Evolutionary conservation across 768 basidiomycete genomes (phyloP).

Genomic region (Panellus pusillus): DNA sequence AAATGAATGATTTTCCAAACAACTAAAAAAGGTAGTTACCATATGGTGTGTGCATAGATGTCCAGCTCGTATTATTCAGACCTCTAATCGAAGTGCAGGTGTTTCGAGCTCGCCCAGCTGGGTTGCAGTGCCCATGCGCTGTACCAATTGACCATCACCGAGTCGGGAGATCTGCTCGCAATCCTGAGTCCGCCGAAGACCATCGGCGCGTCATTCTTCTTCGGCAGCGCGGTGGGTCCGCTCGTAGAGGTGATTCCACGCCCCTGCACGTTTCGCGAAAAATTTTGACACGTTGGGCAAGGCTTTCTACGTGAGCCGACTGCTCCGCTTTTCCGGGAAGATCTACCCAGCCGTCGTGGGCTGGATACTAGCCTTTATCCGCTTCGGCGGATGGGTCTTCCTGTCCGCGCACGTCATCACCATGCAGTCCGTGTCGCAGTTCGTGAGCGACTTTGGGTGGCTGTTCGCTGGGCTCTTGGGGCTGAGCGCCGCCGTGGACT

Average conservation of each 20-base stretch:
- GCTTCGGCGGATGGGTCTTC: constrained; percentile 21
- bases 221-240: constrained; percentile 16
- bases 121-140: constrained; percentile 14
- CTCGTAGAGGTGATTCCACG: constrained; percentile 11
- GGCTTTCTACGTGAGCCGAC: constrained; percentile 20
- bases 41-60: constrained; percentile 9
- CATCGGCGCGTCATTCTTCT: constrained; percentile 15
- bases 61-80: not conserved
- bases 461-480: constrained; percentile 16
- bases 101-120: constrained; percentile 18
- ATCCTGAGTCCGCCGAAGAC: constrained; percentile 15
- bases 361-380: constrained; percentile 15
- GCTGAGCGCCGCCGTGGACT: constrained; percentile 13
- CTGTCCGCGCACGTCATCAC: constrained; percentile 11
- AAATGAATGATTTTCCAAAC: not conserved
- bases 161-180: constrained; percentile 15
- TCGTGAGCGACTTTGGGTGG: constrained; percentile 18
- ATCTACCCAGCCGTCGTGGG: constrained; percentile 13
- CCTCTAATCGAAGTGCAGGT: not conserved
- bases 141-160: constrained; percentile 12
- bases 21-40: constrained; percentile 3
- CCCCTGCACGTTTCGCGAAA: not conserved
- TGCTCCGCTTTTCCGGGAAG: constrained; percentile 19
- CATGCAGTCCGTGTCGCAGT: constrained; percentile 4
- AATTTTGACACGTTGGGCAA: not conserved